phyloP scores from a whole-genome alignment of 176 grass and related monocot genomes.

The Aechmea fasciata region DNA sequence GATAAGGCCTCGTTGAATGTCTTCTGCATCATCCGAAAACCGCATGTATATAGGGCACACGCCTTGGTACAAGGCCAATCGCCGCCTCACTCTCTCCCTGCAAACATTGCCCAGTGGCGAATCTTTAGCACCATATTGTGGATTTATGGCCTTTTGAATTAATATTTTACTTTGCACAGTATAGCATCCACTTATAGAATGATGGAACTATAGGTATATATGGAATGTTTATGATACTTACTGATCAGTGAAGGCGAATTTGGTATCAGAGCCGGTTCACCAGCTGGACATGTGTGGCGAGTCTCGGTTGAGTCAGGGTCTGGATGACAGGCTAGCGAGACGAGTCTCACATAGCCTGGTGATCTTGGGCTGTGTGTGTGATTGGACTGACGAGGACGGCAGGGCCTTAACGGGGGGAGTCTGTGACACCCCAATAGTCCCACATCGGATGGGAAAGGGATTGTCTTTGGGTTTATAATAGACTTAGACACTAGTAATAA shows the following conservation, averaged over 20 bases:
- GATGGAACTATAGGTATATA: not conserved
- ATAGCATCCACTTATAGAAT: not conserved
- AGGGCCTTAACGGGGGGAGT: no score
- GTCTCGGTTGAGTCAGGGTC: no score
- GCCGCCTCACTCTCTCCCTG: constrained; percentile 89
- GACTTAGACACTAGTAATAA: no score
- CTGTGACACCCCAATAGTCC: no score
- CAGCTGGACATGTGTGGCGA: no score
- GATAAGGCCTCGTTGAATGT: constrained; percentile 77
- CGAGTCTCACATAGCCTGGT: no score
- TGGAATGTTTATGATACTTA: constrained; percentile 27
- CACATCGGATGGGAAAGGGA: no score
- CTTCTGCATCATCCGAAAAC: constrained; percentile 74
- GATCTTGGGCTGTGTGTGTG: no score
- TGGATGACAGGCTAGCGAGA: no score
- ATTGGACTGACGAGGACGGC: no score
- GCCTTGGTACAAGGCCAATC: constrained; percentile 91
- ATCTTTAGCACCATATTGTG: not conserved
- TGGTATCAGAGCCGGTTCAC: constrained; percentile 88
- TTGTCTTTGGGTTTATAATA: no score
- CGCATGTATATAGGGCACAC: constrained; percentile 72
- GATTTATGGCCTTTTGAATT: not conserved
- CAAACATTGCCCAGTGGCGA: constrained; percentile 13
- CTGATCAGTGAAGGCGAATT: constrained; percentile 97
- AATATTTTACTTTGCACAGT: not conserved